Evolutionary conservation across 1,284 basidiomycete species (phyloP), one percentile per base, ranked within the genome.

Genomic region (Exsudoporus floridanus): DNA sequence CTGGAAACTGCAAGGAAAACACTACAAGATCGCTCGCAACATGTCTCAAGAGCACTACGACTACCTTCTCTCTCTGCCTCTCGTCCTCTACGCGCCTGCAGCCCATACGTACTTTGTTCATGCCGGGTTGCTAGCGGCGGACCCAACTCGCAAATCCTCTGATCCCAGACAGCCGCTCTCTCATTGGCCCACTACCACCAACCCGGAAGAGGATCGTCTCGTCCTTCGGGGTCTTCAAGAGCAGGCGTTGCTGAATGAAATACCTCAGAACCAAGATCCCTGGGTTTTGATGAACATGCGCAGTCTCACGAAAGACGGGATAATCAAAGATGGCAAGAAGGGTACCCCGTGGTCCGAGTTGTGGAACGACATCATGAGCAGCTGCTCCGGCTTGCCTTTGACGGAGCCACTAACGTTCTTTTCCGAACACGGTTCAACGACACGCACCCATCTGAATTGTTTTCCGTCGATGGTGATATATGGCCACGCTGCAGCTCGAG

Each of bases 51-150:
- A 69, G 2, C 79, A 94, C 37, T 88, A 83, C 53, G 62, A 73
- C 21, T 96, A 93, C 67, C 76, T 96, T 35, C 69, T 79, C 34
- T 73, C 77, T 9, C 73, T 93, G 0, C 92, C 94, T 1, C 72
- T 93, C 30, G 77, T 81, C 46, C 73, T 95, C 2, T 84, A 94
- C 63, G 70, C 90, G n/a, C 90, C 92, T 0, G 78, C 79, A 1
- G 77, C 90, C 7, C 90, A 94, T 64, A 73, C 84, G 2, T 86
- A 86, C 71, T 77, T 95, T 50, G 90, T 88, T 1, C 93, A 97
- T 63, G 93, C 86, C 2, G 93, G 93, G 4, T 61, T 97, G 18
- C 76, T 95, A 3, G 80, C 92, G 0, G 79, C 77, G 12, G 81
- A 94, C 62, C 86, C 89, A 1, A 73, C 70, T 5, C 78, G 71